Conservation (phyloP, 495 filamentous ascomycete genomes). For the Rusavskia elegans region DNA sequence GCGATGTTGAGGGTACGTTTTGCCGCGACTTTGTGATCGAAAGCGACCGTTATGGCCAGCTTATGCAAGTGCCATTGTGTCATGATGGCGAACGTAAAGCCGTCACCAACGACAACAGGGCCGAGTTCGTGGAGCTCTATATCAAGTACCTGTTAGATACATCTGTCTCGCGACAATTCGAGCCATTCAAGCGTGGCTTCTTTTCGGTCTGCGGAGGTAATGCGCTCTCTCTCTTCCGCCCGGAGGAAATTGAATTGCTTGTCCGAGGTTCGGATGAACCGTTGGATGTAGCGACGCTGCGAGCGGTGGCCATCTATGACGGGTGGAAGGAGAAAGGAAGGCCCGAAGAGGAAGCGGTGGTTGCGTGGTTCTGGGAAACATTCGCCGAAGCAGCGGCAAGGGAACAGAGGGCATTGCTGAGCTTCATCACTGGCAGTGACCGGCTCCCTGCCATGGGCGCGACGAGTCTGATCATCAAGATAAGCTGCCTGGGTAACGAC, state of each 20-base stretch:
- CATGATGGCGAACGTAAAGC: constrained; percentile 54
- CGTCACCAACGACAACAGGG: constrained; percentile 73
- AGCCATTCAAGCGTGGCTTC: constrained; percentile 91
- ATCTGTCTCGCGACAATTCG: constrained; percentile 68
- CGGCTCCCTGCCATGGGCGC: constrained; percentile 86
- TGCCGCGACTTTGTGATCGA: constrained; percentile 72
- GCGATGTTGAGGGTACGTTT: constrained; percentile 69
- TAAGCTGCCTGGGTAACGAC: constrained; percentile 58
- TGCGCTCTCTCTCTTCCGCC: constrained; percentile 76
- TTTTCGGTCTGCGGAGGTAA: constrained; percentile 88
- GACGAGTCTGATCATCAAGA: constrained; percentile 57
- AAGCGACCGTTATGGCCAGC: constrained; percentile 61
- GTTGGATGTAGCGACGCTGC: constrained; percentile 61
- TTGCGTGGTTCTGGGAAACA: constrained; percentile 82
- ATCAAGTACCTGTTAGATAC: constrained; percentile 68
- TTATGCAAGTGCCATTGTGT: constrained; percentile 52
- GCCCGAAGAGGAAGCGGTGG: constrained; percentile 43
- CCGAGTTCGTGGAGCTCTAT: constrained; percentile 80
- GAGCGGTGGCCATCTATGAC: constrained; percentile 68
- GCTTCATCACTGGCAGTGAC: constrained; percentile 89
- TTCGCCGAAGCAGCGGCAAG: constrained; percentile 49
- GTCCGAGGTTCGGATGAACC: constrained; percentile 77
- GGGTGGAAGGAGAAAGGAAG: constrained; percentile 42
- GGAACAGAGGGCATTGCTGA: constrained; percentile 62
- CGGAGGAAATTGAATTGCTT: constrained; percentile 85